Percentiles rank a stretch among this genome's conserved stretches.
Evolutionary conservation across 1,284 basidiomycete species (phyloP).

Genomic region (Xerocomus tenax): DNA sequence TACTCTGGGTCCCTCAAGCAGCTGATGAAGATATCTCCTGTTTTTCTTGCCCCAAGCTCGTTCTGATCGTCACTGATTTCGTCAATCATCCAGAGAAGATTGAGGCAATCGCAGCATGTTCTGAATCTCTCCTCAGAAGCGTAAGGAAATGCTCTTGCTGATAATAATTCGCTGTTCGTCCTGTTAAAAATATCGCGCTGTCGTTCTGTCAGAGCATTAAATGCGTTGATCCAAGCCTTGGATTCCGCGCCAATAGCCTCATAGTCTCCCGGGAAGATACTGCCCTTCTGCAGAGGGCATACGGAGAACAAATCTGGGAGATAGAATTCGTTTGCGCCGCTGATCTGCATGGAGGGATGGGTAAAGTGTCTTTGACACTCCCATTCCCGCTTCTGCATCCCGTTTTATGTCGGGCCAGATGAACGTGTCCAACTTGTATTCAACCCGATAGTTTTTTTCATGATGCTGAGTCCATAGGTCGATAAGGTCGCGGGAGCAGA

Average conservation of each 20-base stretch:
- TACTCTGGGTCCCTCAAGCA: conserved; percentile 46
- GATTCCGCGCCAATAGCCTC: conserved; percentile 37
- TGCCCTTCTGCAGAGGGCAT: conserved; percentile 6
- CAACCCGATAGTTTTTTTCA: conserved; percentile 1
- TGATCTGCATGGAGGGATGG: conserved; percentile 3
- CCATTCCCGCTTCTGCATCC: neutral
- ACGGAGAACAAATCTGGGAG: conserved; percentile 11
- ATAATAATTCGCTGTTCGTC: conserved; percentile 54
- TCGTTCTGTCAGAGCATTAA: conserved; percentile 50
- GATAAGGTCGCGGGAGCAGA: neutral
- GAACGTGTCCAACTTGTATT: conserved; percentile 5
- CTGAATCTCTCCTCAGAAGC: conserved; percentile 52
- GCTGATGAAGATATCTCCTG: conserved; percentile 46
- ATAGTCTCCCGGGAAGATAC: conserved; percentile 7
- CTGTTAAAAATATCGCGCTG: conserved; percentile 55
- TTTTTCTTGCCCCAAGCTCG: conserved; percentile 46
- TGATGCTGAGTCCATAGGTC: neutral
- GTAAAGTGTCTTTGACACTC: neutral
- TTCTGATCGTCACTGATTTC: conserved; percentile 63
- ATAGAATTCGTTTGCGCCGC: conserved; percentile 6
- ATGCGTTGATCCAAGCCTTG: conserved; percentile 54
- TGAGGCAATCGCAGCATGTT: conserved; percentile 57
- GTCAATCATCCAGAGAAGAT: conserved; percentile 60
- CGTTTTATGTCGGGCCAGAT: conserved; percentile 12
- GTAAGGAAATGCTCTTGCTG: conserved; percentile 55